Evolutionary conservation across 495 filamentous ascomycete genomes (phyloP), one percentile per base, ranked within the genome.

Genomic region (Penicillium nucicola): DNA sequence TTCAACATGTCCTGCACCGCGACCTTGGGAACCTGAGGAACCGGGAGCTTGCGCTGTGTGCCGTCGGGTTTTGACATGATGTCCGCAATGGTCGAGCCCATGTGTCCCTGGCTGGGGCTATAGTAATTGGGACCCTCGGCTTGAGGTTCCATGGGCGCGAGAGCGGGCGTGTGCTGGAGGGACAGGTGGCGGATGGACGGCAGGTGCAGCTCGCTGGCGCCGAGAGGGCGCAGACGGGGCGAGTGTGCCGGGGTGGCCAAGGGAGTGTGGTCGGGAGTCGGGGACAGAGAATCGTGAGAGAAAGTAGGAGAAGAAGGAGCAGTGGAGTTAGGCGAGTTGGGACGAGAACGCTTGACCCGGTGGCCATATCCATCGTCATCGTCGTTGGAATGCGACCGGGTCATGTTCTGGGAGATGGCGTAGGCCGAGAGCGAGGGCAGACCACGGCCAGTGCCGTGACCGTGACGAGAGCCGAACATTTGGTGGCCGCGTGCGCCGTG

Each of bases 271-370:
- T 97, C 93, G 2, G 93, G 95, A 2, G 93, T 98, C 1, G 93
- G 95, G 1, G 95, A 97, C 19, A 90, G 82, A 8, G 92, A 96
- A 74, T 95, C 92, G 69, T 96, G 89, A 5, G 93, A 96, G 73
- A 96, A 97, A 28, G 90, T 96, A n/a, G 93, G 93, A 2, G 93
- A 97, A 22, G 92, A 95, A 22, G 93, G 93, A 17, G 92, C 92
- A 3, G 93, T 97, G 34, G 90, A 96, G 67, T 90, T 86, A 13
- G 93, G 95, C 4, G 95, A 96, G 66, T 89, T 90, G 32, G 93
- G 93, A 48, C 93, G 77, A 46, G 92, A 96, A 38, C 88, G 83
- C 76, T 96, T 96, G 25, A 84, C 82, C 48, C 85, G 82, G 32
- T 89, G 83, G 34, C 86, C 82, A n/a, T 76, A 90, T 19, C 82